Evolutionary conservation across 2,329 filamentous ascomycete species (phyloP), one percentile per base, ranked within the genome.

Genomic region (Cladophialophora yegresii): DNA sequence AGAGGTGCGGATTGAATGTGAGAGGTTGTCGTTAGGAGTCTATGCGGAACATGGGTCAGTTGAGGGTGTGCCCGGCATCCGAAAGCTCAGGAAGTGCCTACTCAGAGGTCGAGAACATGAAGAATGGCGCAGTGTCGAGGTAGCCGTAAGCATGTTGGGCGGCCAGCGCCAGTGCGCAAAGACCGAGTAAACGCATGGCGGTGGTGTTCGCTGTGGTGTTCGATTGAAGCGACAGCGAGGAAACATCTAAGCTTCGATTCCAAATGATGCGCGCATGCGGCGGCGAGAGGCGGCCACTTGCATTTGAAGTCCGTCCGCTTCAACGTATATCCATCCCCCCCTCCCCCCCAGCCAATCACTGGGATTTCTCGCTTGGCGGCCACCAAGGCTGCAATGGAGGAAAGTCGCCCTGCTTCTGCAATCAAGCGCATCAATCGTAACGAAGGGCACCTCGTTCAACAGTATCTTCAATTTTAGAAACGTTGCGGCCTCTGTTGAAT

Each of bases 61-160:
- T 32, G 40, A 32, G 20, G n/a, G 9, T 22, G 20, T 60, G 33
- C 40, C 36, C 26, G 43, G 45, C 30, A 23, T 54, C 3, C 61
- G 65, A 60, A 60, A 12, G 50, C 51, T n/a, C 51, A 36, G 61
- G 30, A 33, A 32, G n/a, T 51, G 22, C 30, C 73, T 88, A 96
- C 93, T 88, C 82, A 67, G 89, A 85, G 53, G 89, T 93, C 33
- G 93, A 97, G 76, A 96, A 89, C 70, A 97, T 80, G 75, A 96
- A 85, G 77, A 96, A 95, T 20, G 95, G 93, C 61, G 91, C 93
- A 1, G 93, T 92, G 77, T 96, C 89, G 45, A 70, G 63, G 61
- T 71, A 71, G 56, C 63, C 67, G 51, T 66, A 63, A 40, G 66
- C 69, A 43, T 62, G 50, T 60, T 53, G 58, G 51, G 54, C 63